Base-by-base conservation (phyloP, 163 green algal species). In the Coccomyxa subellipsoidea region DNA sequence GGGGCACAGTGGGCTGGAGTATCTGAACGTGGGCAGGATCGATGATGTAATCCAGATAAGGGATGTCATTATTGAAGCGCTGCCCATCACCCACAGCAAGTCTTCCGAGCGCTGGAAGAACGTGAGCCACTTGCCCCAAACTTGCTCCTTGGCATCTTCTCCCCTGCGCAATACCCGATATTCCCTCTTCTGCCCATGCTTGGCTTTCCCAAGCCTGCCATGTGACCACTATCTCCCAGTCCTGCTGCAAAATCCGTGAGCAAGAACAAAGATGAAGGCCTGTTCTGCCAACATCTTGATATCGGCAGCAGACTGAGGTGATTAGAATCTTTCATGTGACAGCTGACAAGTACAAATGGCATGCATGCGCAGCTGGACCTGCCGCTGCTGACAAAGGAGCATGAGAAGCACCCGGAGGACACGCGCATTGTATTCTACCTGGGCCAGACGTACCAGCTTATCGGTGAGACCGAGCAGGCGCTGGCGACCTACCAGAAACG, bases 341-440 rank as follows among this genome's bases (percentile, higher is more conserved):
- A n/a, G n/a, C n/a, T n/a, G n/a, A n/a, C n/a, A n/a, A n/a, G n/a
- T n/a, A n/a, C n/a, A n/a, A n/a, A n/a, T n/a, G n/a, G n/a, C n/a
- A n/a, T n/a, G n/a, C n/a, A n/a, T n/a, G 66, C 7, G 70, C 32
- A 75, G 39, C 12, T 76, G 34, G 78, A 82, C 78, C 78, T 82
- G 78, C 78, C 78, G 23, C 54, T 82, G 78, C 78, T 82, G 35
- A 47, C 32, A 29, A 59, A 73, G 78, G 53, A 66, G 29, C 54
- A 76, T 25, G 54, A 53, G 53, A 76, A 82, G 35, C 7, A 3
- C 0, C 78, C 78, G 23, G 71, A 76, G 40, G 78, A 82, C 54
- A 76, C 35, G 9, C 54, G 78, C 32, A 38, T 83, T 29, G 29
- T 34, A 4, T 83, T 83, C 69, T 83, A 83, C 69, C 69, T 79